Percentiles rank a stretch among this genome's conserved stretches.
These are phyloP conservation scores for Endocalyx cinctus DNA, from an alignment of 2,329 filamentous ascomycete genomes.

Conservation along the genomic window DNA sequence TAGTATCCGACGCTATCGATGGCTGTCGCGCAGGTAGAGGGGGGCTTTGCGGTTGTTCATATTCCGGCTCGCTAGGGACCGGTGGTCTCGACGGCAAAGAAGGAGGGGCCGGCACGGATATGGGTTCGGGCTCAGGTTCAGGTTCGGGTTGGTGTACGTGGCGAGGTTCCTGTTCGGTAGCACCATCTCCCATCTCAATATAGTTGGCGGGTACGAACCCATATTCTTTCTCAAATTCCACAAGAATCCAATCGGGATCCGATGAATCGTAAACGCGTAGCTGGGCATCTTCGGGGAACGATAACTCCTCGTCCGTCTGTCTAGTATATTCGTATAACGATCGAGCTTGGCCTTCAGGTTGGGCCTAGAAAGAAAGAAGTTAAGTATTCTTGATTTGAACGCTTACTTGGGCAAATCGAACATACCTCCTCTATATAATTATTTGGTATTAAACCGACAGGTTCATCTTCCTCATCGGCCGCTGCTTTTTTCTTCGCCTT, in stretches of 20 bases:
- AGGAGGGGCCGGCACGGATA: constrained; percentile 32
- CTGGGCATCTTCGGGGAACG: constrained; percentile 82
- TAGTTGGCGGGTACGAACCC: constrained; percentile 97
- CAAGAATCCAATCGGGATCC: constrained; percentile 95
- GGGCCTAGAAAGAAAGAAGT: constrained; percentile 45
- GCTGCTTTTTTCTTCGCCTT: constrained; percentile 87
- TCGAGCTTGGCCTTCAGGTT: constrained; percentile 66
- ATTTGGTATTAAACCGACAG: constrained; percentile 82
- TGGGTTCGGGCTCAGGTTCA: constrained; percentile 34
- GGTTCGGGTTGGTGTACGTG: constrained; percentile 5
- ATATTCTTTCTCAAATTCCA: constrained; percentile 77
- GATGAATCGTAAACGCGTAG: constrained; percentile 84
- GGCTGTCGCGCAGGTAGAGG: constrained; percentile 33
- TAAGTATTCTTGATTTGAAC: constrained; percentile 50
- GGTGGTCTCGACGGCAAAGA: constrained; percentile 40
- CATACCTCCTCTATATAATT: constrained; percentile 93
- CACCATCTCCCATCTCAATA: constrained; percentile 64
- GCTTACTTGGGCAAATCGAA: constrained; percentile 33
- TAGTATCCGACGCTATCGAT: constrained; percentile 20
- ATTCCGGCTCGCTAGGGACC: constrained; percentile 29
- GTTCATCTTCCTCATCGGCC: constrained; percentile 82
- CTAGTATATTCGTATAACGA: constrained; percentile 98
- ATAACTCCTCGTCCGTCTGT: constrained; percentile 96
- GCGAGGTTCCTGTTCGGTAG: constrained; percentile 29
- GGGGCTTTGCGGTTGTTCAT: constrained; percentile 33